Percentiles rank a stretch among this genome's conserved stretches.
Evolutionary conservation across 306 rosid species (phyloP).

Genomic region (Biancaea sappan): DNA sequence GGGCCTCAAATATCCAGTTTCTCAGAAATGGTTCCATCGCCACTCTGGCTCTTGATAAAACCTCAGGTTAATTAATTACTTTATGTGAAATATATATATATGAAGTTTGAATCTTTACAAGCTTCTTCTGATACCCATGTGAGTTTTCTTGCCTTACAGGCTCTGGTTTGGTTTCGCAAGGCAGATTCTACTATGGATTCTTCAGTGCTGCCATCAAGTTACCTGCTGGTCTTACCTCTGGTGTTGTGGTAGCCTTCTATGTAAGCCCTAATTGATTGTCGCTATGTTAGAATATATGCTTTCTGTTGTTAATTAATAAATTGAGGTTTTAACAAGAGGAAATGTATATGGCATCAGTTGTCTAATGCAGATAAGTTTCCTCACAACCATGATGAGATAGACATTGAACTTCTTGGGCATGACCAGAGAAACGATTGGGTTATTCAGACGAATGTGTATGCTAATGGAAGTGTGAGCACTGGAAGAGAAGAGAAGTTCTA

Average conservation of each 20-base stretch:
- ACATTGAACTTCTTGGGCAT: slow-evolving; percentile 90
- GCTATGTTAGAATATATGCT: too few species aligned
- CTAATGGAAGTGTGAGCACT: slow-evolving; percentile 88
- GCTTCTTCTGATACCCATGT: neutral
- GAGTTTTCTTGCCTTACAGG: slow-evolving; percentile 41
- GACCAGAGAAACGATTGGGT: slow-evolving; percentile 88
- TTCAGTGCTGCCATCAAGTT: slow-evolving; percentile 95
- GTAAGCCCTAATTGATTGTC: slow-evolving; percentile 60
- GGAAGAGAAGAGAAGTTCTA: slow-evolving; percentile 98
- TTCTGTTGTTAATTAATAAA: too few species aligned
- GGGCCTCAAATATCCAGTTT: slow-evolving; percentile 63
- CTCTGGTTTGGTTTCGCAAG: slow-evolving; percentile 70
- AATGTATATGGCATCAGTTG: slow-evolving; percentile 71
- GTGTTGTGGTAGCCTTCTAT: slow-evolving; percentile 94
- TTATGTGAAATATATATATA: too few species aligned
- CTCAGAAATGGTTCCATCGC: slow-evolving; percentile 76
- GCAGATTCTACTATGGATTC: slow-evolving; percentile 76
- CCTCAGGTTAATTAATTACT: slow-evolving; percentile 67
- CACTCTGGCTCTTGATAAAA: slow-evolving; percentile 75
- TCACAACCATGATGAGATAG: slow-evolving; percentile 89
- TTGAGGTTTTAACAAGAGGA: slow-evolving; percentile 10
- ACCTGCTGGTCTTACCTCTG: slow-evolving; percentile 84
- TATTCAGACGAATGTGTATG: slow-evolving; percentile 82
- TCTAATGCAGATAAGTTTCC: slow-evolving; percentile 87
- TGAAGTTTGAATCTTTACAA: neutral